Base-by-base conservation (phyloP, 2,329 filamentous ascomycete genomes). In the Decorospora gaudefroyi region DNA sequence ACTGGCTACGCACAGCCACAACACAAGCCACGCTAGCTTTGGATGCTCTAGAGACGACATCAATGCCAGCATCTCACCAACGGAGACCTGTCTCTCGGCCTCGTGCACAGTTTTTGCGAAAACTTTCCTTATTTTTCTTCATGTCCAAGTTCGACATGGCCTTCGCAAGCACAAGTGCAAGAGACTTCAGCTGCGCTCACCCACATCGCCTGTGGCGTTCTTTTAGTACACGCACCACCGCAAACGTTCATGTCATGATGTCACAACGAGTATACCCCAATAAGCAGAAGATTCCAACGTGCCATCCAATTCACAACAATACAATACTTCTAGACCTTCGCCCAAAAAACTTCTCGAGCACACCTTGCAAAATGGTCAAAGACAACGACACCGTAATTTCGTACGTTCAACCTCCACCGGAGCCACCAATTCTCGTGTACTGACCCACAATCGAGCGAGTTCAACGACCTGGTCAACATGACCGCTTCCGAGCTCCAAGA, bases 391-490 rank as follows among this genome's bases (percentile, higher is more conserved):
- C 75, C 29, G 75, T 79, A 35, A 77, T 79, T 53, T 53, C 74
- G 76, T 77, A 52, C 51, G 61, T 33, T 23, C 16, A 44, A 8
- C 13, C 6, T 12, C n/a, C 8, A 23, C 22, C 6, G 3, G 18
- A 18, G 30, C 25, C 37, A 22, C 15, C 9, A 16, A 13, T 5
- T 38, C 29, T 12, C 30, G 36, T 21, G 34, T 26, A 45, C 18
- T 11, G 8, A 13, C 11, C n/a, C 50, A 76, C 78, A 35, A 28
- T 28, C 28, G 82, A 28, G 35, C 28, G 82, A 86, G 61, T 87
- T 85, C 74, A 85, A 86, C 49, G 75, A 80, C 26, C 68, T 85
- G 32, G 81, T 86, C 64, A 86, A 86, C 65, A 86, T 87, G 83
- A 77, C 74, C 8, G 72, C 81, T 1, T 65, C 74, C 1, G 82